Base-by-base conservation (phyloP, 2,329 filamentous ascomycete genomes). In the Diaporthe longicolla region DNA sequence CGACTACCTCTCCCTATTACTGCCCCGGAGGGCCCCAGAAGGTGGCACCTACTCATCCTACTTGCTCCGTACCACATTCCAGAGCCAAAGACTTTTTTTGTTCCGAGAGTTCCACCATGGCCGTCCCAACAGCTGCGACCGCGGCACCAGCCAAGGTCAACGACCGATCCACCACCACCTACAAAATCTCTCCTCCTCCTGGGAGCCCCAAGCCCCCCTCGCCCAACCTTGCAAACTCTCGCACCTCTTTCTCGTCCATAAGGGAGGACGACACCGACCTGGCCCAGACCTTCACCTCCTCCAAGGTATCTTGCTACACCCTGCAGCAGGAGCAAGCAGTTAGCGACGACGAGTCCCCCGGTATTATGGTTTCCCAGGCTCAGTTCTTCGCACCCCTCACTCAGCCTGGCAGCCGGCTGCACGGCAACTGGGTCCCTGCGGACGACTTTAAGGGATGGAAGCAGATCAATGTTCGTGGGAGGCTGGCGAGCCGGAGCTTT, bases 371-470 rank as follows among this genome's bases (percentile, higher is more conserved):
- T 74, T 82, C 83, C 77, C 82, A 83, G 78, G 82, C 86, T 66
- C 83, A 85, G 75, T 90, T 88, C 80, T 83, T 85, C 75, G 83
- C 87, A 45, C 87, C 89, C 76, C 77, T 89, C 77, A 90, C 89
- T 59, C 86, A 88, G 77, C 89, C 89, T 72, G 81, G 87, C 78
- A 90, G 87, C 83, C 85, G 82, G 77, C 85, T 91, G 52, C 89
- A 90, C 80, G 89, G 88, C 73, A 88, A 87, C 79, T 90, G 89
- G 84, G 88, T 86, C 76, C 90, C 90, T 72, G 86, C 86, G 76
- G 85, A 90, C 77, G 86, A 84, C 80, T 91, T 91, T 80, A 86
- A 85, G 76, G 90, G 90, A 69, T 92, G 90, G 90, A 91, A 90
- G 83, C 85, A 88, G 78, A 91, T 92, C 79, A 86, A 87, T 72